Base-by-base conservation (phyloP, 2,329 filamentous ascomycete genomes). In the Ophidiomyces ophidiicola region DNA sequence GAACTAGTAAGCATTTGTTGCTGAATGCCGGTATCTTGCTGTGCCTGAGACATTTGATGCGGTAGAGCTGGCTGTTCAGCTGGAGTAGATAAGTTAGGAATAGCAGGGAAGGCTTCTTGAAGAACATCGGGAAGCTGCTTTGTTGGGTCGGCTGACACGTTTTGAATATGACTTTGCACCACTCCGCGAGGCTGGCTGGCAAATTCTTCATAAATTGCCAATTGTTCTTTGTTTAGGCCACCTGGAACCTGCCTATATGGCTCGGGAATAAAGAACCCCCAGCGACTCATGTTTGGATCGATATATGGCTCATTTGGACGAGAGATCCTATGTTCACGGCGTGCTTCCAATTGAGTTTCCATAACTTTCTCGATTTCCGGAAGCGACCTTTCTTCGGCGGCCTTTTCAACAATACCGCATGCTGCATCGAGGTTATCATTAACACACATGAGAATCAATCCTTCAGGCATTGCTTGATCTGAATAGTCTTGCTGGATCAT, bases 151-250 rank as follows among this genome's bases (percentile, higher is more conserved):
- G 73, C 70, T 2, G 73, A 73, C 6, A 63, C 58, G 58, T 56
- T 76, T 57, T 59, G 76, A 54, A 54, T 69, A 55, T 63, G 77
- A 58, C 45, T 70, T 49, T 54, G 69, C 57, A 54, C 59, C 29
- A 71, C 61, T n/a, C 71, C 74, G 41, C 85, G 80, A 19, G 84
- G 80, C 56, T 93, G 85, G 41, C 86, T 74, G 6, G 84, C 85
- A 59, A 98, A 98, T 46, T 96, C 87, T 53, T 96, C 87, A 54
- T 98, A 98, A 18, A 98, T 92, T 7, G 83, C 83, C 67, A 96
- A 76, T 54, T 98, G 90, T 52, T 94, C 85, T 17, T 81, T 72
- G 53, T 94, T 96, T 36, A 98, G 66, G 3, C 88, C 88, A 36
- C 72, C 72, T 8, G 84, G 79, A 25, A 81, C 80, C 49, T 94